Conservation (phyloP, 2,329 filamentous ascomycete genomes). For the Alternaria sp. region DNA sequence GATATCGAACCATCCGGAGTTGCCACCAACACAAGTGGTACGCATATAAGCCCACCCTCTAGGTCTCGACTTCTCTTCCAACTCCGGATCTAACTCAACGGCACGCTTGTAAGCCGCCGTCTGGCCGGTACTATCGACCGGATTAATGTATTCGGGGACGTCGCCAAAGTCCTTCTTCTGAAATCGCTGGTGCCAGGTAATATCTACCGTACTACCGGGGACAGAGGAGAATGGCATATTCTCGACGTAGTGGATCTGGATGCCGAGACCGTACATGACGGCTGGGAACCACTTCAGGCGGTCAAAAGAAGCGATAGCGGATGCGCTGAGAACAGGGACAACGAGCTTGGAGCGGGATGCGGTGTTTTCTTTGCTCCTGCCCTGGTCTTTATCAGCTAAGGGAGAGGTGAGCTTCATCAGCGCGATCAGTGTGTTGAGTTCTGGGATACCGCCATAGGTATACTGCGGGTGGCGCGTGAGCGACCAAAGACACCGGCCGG, state of each 20-base stretch:
- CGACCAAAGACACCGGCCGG: neutral
- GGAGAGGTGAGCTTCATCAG: conserved; percentile 25
- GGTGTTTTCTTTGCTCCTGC: neutral
- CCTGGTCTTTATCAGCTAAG: neutral
- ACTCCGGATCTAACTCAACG: neutral
- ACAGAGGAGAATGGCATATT: conserved; percentile 3
- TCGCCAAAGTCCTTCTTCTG: conserved; percentile 27
- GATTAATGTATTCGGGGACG: neutral
- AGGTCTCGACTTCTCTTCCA: neutral
- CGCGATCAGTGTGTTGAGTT: conserved; percentile 19
- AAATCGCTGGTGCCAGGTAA: conserved; percentile 30
- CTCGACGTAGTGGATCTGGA: conserved; percentile 23
- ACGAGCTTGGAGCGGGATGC: conserved; percentile 21
- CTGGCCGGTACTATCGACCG: neutral
- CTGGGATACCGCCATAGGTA: conserved; percentile 12
- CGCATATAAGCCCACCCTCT: neutral
- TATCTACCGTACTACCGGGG: neutral
- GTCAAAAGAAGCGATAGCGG: conserved; percentile 18
- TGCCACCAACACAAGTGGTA: neutral
- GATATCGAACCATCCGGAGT: neutral
- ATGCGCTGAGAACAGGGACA: conserved; percentile 20
- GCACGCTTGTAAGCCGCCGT: conserved; percentile 5
- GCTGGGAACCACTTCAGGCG: conserved; percentile 24
- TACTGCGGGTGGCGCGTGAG: conserved; percentile 9
- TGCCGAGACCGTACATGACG: conserved; percentile 25